A percentile compares a stretch with the other conserved stretches of the same genome.
These are phyloP conservation scores for Leptographium lundbergii DNA, from an alignment of 2,329 filamentous ascomycete genomes.

Conservation along the genomic window DNA sequence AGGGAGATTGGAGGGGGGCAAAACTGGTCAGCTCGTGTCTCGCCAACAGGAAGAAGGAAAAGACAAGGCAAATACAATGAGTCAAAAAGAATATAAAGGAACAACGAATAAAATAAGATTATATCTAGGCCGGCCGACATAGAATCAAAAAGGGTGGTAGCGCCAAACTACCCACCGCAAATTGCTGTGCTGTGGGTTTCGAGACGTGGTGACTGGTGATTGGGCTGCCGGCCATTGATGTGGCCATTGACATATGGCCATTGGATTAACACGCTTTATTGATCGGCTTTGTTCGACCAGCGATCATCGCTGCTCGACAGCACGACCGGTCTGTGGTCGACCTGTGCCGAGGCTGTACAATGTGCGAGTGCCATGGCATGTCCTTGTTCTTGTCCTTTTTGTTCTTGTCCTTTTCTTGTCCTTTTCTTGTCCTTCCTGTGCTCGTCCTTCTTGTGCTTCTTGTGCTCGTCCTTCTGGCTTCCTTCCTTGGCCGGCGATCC, in stretches of 20 bases:
- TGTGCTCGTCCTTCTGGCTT: too few relatives aligned
- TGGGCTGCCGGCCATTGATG: slow-evolving; percentile 2
- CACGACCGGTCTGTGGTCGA: background rate
- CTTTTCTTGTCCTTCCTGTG: too few relatives aligned
- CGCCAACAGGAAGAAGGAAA: background rate
- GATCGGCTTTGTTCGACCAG: background rate
- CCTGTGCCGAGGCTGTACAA: too few relatives aligned
- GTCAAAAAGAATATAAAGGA: background rate
- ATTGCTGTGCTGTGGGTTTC: slow-evolving; percentile 5
- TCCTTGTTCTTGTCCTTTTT: too few relatives aligned
- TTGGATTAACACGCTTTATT: background rate
- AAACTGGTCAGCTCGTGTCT: background rate
- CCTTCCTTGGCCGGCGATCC: too few relatives aligned
- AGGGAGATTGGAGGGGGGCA: background rate
- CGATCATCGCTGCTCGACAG: background rate
- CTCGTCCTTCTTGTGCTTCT: too few relatives aligned
- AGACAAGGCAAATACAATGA: background rate
- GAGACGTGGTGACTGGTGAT: slow-evolving; percentile 13
- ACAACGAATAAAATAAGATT: background rate
- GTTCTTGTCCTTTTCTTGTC: too few relatives aligned
- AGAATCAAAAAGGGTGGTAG: background rate
- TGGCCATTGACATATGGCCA: background rate
- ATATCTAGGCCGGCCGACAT: background rate
- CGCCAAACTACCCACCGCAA: background rate
- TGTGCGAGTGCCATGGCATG: too few relatives aligned